phyloP scores from a whole-genome alignment of 2,329 filamentous ascomycete species.

The Hypoxylon sp. region DNA sequence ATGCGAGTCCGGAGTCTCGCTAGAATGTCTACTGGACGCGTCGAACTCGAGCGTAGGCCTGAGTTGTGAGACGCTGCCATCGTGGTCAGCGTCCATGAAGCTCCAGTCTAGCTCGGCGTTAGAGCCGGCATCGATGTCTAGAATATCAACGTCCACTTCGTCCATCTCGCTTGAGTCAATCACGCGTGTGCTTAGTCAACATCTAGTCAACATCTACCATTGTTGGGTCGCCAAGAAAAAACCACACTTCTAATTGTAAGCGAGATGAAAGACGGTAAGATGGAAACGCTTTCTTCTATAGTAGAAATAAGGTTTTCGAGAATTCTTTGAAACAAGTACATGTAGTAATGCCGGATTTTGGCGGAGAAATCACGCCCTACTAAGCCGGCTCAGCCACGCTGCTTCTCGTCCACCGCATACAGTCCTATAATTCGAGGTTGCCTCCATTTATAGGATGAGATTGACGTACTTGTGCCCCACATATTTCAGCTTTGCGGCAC shows the following conservation, averaged over 20 bases:
- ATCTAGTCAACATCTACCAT: conserved; percentile 34
- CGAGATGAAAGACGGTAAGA: conserved; percentile 5
- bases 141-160: conserved; percentile 25
- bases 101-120: conserved; percentile 31
- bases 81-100: conserved; percentile 27
- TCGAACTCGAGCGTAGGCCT: conserved; percentile 12
- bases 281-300: conserved; percentile 7
- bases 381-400: conserved; percentile 16
- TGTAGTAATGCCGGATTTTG: conserved; percentile 12
- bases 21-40: conserved; percentile 17
- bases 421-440: conserved; percentile 13
- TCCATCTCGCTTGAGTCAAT: conserved; percentile 38
- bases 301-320: conserved; percentile 8
- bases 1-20: conserved; percentile 30
- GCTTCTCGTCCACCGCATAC: conserved; percentile 3
- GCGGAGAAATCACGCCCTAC: conserved; percentile 12
- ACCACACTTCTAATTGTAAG: conserved; percentile 11
- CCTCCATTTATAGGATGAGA: conserved; percentile 8
- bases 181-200: neutral
- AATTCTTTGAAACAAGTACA: neutral
- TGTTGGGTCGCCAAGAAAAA: conserved; percentile 5
- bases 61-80: conserved; percentile 16
- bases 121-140: conserved; percentile 26
- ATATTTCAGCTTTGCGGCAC: conserved; percentile 24
- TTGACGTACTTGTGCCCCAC: conserved; percentile 27